Conservation (phyloP, 148 eudicot species). For the Chenopodium suecicum region DNA sequence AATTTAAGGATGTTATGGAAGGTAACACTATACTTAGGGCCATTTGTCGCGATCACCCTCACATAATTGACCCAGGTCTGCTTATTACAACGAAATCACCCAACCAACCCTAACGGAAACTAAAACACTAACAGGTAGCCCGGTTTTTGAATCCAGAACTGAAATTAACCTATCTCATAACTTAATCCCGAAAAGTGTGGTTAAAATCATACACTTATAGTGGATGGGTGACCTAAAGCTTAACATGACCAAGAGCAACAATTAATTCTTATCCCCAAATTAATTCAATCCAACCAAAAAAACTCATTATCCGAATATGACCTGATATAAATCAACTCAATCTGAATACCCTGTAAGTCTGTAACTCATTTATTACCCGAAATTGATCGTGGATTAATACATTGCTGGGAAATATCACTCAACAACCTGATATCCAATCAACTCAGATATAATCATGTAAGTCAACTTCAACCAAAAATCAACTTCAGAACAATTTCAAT, state of each 20-base stretch:
- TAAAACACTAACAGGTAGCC: background rate
- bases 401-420: background rate
- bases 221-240: background rate
- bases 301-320: background rate
- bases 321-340: background rate
- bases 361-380: background rate
- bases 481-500: background rate
- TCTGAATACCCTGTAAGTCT: background rate
- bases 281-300: background rate
- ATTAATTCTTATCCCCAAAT: background rate
- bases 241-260: background rate
- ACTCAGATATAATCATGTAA: background rate
- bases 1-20: too few species aligned
- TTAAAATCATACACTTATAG: too few species aligned
- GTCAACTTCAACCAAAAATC: background rate
- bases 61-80: background rate
- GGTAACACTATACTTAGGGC: too few species aligned
- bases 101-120: background rate
- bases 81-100: background rate
- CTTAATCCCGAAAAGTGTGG: too few species aligned
- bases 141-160: background rate
- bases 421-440: background rate
- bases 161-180: too few species aligned
- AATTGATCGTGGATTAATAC: background rate
- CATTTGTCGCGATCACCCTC: too few species aligned